Base-by-base conservation (phyloP, 768 basidiomycete species). In the Rossbeevera mucosa region DNA sequence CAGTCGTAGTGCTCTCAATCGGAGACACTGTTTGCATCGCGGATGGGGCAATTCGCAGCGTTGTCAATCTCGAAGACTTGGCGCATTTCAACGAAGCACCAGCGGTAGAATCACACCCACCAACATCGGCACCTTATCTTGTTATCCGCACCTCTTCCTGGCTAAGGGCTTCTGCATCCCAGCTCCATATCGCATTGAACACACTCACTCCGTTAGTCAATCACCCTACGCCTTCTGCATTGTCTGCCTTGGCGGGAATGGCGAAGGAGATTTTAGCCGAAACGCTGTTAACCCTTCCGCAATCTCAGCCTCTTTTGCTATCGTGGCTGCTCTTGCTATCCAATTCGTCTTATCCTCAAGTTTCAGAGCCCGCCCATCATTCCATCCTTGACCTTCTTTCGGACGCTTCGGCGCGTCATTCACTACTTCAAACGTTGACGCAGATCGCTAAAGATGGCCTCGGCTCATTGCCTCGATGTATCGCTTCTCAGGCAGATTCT, bases 111-210 rank as follows among this genome's bases (percentile, higher is more conserved):
- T 52, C 30, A 50, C 66, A 45, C 53, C 59, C 54, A 57, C 57
- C 59, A 5, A 52, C 61, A n/a, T 55, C 71, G 28, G 65, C 60
- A n/a, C 73, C 73, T 9, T 81, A 74, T 59, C 62, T 74, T 18
- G 81, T 82, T n/a, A 59, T 68, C 4, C 80, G 92, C 4, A 86
- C 88, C 0, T 64, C 80, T 12, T 74, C 84, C 0, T 98, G 94
- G 90, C 76, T 96, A 41, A 78, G 77, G 20, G 92, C 81, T 30
- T 93, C 91, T 1, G 75, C 88, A 2, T 79, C 90, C 5, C 93
- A 96, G 61, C 71, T 98, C 11, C 81, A 88, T 43, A 85, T 91
- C 21, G 91, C 93, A 7, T 65, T 97, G 47, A 88, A 91, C 58
- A 74, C 85, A 0, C 72, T 97, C 18, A 79, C 86, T 1, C 77